These are phyloP conservation scores for Zygotorulaspora mrakii DNA, from an alignment of 1,139 yeast species.

Conservation along the genomic window DNA sequence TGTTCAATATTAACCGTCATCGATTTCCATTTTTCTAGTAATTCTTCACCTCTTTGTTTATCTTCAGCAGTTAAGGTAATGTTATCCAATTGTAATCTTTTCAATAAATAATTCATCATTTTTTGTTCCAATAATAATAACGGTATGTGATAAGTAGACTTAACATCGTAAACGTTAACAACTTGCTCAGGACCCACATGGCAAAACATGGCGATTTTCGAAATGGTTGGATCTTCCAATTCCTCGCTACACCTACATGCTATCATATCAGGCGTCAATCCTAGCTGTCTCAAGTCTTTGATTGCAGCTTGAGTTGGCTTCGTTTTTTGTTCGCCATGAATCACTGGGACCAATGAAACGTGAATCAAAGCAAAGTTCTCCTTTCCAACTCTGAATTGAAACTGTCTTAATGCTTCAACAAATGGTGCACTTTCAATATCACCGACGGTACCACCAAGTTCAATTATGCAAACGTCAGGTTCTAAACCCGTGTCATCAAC, in stretches of 20 bases:
- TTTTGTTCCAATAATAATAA: slow-evolving; percentile 82
- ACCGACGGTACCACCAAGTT: slow-evolving; percentile 98
- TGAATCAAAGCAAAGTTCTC: slow-evolving; percentile 95
- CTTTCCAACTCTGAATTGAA: slow-evolving; percentile 92
- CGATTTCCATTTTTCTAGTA: slow-evolving; percentile 74
- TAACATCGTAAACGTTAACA: slow-evolving; percentile 93
- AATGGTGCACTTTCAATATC: slow-evolving; percentile 98
- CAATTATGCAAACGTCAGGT: slow-evolving; percentile 92
- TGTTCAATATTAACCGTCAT: slow-evolving; percentile 76
- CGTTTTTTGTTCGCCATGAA: slow-evolving; percentile 97
- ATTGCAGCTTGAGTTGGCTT: slow-evolving; percentile 99
- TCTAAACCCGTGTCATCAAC: slow-evolving; percentile 88
- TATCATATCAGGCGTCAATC: slow-evolving; percentile 92
- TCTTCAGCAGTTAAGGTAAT: slow-evolving; percentile 53
- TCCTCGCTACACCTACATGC: slow-evolving; percentile 94
- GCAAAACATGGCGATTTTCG: slow-evolving; percentile 97
- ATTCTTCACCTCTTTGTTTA: slow-evolving; percentile 56
- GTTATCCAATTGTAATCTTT: slow-evolving; percentile 61
- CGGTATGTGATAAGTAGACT: slow-evolving; percentile 97
- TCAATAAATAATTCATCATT: slow-evolving; percentile 68
- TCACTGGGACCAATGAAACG: slow-evolving; percentile 94
- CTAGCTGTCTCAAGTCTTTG: slow-evolving; percentile 90
- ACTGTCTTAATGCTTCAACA: slow-evolving; percentile 97
- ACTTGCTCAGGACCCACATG: slow-evolving; percentile 98
- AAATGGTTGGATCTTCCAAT: slow-evolving; percentile 78